These are phyloP conservation scores for Daldinia eschscholtzii DNA, from an alignment of 2,329 filamentous ascomycete species.

Conservation along the genomic window DNA sequence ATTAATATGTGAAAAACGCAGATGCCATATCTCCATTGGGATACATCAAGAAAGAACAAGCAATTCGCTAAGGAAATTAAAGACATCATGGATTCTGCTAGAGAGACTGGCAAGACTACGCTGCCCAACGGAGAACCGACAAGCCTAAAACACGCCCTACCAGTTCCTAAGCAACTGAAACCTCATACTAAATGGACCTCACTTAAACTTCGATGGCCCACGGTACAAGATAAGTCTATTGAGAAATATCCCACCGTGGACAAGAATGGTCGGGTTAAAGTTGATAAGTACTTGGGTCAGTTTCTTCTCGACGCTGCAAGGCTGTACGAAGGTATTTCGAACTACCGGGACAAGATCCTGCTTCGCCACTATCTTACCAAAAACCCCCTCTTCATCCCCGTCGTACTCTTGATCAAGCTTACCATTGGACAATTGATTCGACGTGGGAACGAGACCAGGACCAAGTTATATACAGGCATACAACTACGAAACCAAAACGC, in stretches of 20 bases:
- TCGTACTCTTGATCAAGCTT: conserved; percentile 62
- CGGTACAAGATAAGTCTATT: not conserved
- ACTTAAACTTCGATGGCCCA: too few species aligned
- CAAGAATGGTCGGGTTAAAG: conserved; percentile 17
- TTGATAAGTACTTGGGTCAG: conserved; percentile 45
- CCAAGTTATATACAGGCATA: conserved; percentile 59
- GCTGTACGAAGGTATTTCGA: conserved; percentile 55
- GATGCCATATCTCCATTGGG: conserved; percentile 60
- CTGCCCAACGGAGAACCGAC: too few species aligned
- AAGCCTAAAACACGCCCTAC: too few species aligned
- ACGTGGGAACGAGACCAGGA: conserved; percentile 57
- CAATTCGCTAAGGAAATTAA: conserved; percentile 50
- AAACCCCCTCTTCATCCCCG: conserved; percentile 58
- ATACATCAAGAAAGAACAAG: conserved; percentile 53
- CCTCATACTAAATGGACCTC: too few species aligned
- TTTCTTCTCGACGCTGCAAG: conserved; percentile 53
- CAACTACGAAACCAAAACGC: conserved; percentile 43
- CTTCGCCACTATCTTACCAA: conserved; percentile 52
- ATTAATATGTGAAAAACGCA: conserved; percentile 32
- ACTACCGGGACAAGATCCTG: conserved; percentile 53
- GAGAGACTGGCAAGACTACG: too few species aligned
- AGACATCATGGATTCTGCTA: conserved; percentile 13
- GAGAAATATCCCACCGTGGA: conserved; percentile 4
- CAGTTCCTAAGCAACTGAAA: too few species aligned
- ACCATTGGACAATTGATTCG: conserved; percentile 57